A percentile compares a stretch with the other conserved stretches of the same genome.
These are phyloP conservation scores for slime mould (Dictyostelium discoideum) DNA, from an alignment of 78 protist genomes.

Conservation along the genomic window DNA sequence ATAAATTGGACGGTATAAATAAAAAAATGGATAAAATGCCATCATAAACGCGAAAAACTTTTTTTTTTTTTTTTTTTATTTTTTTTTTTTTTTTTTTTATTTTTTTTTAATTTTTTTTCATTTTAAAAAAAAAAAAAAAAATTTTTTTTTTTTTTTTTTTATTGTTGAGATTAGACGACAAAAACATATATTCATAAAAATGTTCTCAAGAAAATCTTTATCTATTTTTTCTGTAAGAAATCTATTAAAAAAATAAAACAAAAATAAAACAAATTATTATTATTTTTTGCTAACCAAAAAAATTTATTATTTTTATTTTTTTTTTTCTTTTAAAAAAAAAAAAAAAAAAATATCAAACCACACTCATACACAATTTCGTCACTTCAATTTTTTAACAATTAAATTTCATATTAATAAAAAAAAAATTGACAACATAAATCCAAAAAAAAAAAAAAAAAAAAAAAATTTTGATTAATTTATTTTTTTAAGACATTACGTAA, in stretches of 20 bases:
- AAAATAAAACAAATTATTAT: not conserved
- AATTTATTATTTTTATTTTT: not conserved
- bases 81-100: not conserved
- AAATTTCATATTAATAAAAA: no score
- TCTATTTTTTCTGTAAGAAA: constrained; percentile 2
- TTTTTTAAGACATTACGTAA: not conserved
- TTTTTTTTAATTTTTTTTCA: not conserved
- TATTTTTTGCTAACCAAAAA: not conserved
- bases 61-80: not conserved
- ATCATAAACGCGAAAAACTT: not conserved
- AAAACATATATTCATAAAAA: not conserved
- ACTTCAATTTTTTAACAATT: no score
- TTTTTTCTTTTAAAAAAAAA: not conserved
- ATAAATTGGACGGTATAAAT: not conserved
- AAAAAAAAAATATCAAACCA: not conserved
- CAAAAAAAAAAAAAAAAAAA: not conserved
- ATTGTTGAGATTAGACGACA: constrained; percentile 11
- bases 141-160: not conserved
- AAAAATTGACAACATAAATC: no score
- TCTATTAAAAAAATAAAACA: not conserved
- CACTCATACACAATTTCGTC: not conserved
- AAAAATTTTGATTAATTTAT: not conserved
- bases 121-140: no score
- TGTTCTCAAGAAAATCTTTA: constrained; percentile 7
- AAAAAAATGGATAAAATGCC: not conserved